Base-by-base conservation (phyloP, 345 rosid species). In the Lumnitzera littorea region DNA sequence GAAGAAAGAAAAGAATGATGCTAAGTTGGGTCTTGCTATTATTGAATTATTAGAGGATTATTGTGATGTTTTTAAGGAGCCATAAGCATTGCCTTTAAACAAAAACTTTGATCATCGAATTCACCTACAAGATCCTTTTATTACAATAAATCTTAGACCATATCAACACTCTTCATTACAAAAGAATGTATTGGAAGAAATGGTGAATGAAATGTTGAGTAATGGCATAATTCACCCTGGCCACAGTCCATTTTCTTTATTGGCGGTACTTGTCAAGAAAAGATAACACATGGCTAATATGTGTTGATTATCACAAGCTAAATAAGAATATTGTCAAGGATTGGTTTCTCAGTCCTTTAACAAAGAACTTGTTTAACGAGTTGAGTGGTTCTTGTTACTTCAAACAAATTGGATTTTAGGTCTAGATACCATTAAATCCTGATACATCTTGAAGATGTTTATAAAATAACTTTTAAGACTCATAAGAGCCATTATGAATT, bases 81-180 rank as follows among this genome's bases (percentile, higher is more conserved):
- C n/a, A n/a, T n/a, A n/a, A n/a, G n/a, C n/a, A n/a, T n/a, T n/a
- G n/a, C n/a, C n/a, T n/a, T n/a, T n/a, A n/a, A n/a, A n/a, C n/a
- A n/a, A n/a, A n/a, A n/a, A n/a, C n/a, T n/a, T n/a, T n/a, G 62
- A 59, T 13, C 62, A 59, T 20, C 4, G 12, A 2, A 59, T 59
- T 14, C 3, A 4, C 0, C 36, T 59, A 7, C 4, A 46, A 24
- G 29, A 16, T 2, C 31, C 52, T 3, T 29, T 13, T 7, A 2
- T 2, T 5, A 24, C 51, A 9, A 1, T 47, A 12, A 48, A 13
- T 9, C 12, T 47, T 3, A 41, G 15, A 8, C 62, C 62, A 3
- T 59, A 59, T 15, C 25, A 15, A 24, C 24, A 59, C 16, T 17
- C 27, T 5, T 11, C 0, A 5, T 1, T 12, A 7, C 62, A 59